Evolutionary conservation across 2,329 filamentous ascomycete genomes (phyloP).

Genomic region (Fusarium brachygibbosum): DNA sequence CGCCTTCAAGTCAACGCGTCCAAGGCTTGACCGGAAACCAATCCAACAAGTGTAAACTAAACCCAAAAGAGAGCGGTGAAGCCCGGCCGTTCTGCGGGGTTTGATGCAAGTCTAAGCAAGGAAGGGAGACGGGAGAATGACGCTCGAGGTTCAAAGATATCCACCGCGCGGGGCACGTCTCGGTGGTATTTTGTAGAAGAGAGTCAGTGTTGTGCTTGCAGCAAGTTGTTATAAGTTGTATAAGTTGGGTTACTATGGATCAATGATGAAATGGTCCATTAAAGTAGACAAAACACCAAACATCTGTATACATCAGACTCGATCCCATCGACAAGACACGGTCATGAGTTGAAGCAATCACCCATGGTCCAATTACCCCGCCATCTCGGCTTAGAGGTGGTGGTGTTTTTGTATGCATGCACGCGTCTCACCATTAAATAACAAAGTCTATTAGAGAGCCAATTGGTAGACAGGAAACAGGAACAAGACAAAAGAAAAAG

Average conservation of each 20-base stretch:
- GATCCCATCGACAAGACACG: background rate
- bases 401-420: constrained; percentile 7
- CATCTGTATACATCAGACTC: too few species aligned
- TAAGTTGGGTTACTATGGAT: constrained; percentile 6
- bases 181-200: constrained; percentile 31
- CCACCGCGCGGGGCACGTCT: constrained; percentile 36
- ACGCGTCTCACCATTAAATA: background rate
- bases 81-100: constrained; percentile 41
- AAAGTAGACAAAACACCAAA: background rate
- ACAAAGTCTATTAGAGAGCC: background rate
- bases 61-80: constrained; percentile 30
- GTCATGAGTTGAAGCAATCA: too few species aligned
- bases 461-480: constrained; percentile 17
- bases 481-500: background rate
- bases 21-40: background rate
- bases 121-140: constrained; percentile 38
- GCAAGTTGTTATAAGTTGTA: background rate
- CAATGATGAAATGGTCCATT: constrained; percentile 35
- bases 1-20: constrained; percentile 28
- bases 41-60: constrained; percentile 16
- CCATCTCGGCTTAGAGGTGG: background rate
- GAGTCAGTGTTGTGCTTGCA: background rate
- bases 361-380: constrained; percentile 3
- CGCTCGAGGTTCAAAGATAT: constrained; percentile 22
- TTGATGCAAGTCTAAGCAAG: constrained; percentile 13